phyloP scores from a whole-genome alignment of 2,329 filamentous ascomycete genomes.

The Pseudocercospora ulei region DNA sequence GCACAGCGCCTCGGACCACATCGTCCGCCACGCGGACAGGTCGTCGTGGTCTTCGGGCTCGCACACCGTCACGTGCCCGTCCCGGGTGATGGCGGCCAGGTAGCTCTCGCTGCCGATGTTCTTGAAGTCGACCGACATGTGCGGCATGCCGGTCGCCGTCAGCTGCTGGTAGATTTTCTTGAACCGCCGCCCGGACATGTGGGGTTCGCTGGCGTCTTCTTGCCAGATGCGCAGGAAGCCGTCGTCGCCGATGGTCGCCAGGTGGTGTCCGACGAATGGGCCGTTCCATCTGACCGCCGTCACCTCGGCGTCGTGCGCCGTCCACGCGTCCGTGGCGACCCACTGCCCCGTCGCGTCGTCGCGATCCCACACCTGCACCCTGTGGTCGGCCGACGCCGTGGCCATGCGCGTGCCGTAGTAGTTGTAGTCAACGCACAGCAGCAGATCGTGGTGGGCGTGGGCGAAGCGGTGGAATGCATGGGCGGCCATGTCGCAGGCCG shows the following conservation, averaged over 20 bases:
- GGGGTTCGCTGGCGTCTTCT: slow-evolving; percentile 72
- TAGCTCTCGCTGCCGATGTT: slow-evolving; percentile 76
- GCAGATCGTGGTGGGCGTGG: slow-evolving; percentile 68
- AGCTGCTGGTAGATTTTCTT: slow-evolving; percentile 54
- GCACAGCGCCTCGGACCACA: slow-evolving; percentile 69
- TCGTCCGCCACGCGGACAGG: slow-evolving; percentile 61
- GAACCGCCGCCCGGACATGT: slow-evolving; percentile 67
- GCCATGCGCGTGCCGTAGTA: slow-evolving; percentile 85
- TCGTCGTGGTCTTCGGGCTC: slow-evolving; percentile 80
- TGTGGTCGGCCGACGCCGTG: slow-evolving; percentile 83
- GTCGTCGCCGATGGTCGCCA: slow-evolving; percentile 82
- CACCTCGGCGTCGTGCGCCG: slow-evolving; percentile 81
- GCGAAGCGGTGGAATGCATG: slow-evolving; percentile 50
- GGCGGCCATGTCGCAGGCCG: slow-evolving; percentile 26
- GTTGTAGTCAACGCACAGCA: slow-evolving; percentile 81
- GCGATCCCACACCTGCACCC: slow-evolving; percentile 81
- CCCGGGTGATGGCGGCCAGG: slow-evolving; percentile 72
- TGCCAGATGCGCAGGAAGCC: slow-evolving; percentile 87
- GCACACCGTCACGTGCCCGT: slow-evolving; percentile 68
- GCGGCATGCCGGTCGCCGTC: slow-evolving; percentile 60
- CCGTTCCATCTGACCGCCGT: slow-evolving; percentile 91
- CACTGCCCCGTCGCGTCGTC: slow-evolving; percentile 65
- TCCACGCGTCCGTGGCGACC: slow-evolving; percentile 77
- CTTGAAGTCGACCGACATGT: slow-evolving; percentile 74
- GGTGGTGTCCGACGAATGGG: slow-evolving; percentile 74